phyloP scores from a whole-genome alignment of 2,329 filamentous ascomycete genomes.

The Chaetomium globosum region DNA sequence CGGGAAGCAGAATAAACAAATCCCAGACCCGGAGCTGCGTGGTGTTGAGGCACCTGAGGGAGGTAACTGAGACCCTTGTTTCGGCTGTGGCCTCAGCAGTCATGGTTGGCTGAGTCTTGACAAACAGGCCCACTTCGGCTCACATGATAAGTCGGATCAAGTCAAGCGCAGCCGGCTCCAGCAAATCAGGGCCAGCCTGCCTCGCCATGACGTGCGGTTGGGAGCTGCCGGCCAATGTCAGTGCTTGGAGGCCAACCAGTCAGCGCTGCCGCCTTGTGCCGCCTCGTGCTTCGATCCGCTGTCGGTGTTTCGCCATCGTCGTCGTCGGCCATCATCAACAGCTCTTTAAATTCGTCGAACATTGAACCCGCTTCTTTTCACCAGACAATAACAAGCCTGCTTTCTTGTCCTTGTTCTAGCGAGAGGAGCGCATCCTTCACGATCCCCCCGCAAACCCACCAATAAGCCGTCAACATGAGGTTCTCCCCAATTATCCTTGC shows the following conservation, averaged over 20 bases:
- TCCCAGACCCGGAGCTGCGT: neutral
- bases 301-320: slow-evolving; percentile 17
- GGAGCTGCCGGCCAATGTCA: slow-evolving; percentile 11
- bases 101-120: slow-evolving; percentile 9
- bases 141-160: slow-evolving; percentile 28
- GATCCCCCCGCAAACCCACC: slow-evolving; percentile 21
- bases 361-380: neutral
- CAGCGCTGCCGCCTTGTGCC: slow-evolving; percentile 22
- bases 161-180: slow-evolving; percentile 12
- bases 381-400: neutral
- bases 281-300: slow-evolving; percentile 10
- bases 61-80: neutral
- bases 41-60: neutral
- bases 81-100: neutral
- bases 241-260: slow-evolving; percentile 28
- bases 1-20: neutral
- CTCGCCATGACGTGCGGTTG: slow-evolving; percentile 35
- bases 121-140: slow-evolving; percentile 6
- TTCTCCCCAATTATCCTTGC: slow-evolving; percentile 49
- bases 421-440: neutral
- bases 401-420: neutral
- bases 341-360: neutral
- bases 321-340: slow-evolving; percentile 14
- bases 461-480: slow-evolving; percentile 43
- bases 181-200: slow-evolving; percentile 24